A percentile compares a stretch with the other conserved stretches of the same genome.
These are phyloP conservation scores for Nowakowskiella sp. DNA, from an alignment of 192 early-diverging fungal species.

Conservation along the genomic window DNA sequence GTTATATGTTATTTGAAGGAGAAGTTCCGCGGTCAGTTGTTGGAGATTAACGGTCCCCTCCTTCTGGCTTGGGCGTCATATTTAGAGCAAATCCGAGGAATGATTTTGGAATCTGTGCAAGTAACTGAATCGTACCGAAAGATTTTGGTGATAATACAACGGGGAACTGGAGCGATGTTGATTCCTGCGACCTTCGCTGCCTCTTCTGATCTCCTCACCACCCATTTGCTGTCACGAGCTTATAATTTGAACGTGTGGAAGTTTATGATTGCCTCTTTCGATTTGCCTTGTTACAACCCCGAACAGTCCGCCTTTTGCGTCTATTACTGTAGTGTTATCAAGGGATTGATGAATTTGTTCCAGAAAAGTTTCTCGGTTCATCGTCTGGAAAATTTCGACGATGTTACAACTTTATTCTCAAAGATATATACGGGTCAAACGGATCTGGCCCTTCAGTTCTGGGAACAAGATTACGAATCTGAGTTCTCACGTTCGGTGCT, in stretches of 20 bases:
- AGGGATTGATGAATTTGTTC: slow-evolving; percentile 29
- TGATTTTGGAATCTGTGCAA: slow-evolving; percentile 5
- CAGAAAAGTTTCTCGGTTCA: slow-evolving; percentile 12
- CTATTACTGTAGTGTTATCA: slow-evolving; percentile 33
- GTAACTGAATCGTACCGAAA: slow-evolving; percentile 5
- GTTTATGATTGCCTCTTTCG: not conserved
- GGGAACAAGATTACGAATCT: slow-evolving; percentile 29
- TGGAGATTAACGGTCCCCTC: slow-evolving; percentile 15
- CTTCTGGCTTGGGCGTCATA: slow-evolving; percentile 27
- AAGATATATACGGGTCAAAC: slow-evolving; percentile 17
- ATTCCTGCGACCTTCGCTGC: not conserved
- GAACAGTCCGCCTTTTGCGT: slow-evolving; percentile 1
- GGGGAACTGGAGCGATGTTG: not conserved
- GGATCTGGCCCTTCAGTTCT: slow-evolving; percentile 31
- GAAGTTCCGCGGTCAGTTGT: not conserved
- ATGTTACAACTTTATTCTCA: slow-evolving; percentile 15
- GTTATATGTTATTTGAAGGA: not conserved
- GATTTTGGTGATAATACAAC: slow-evolving; percentile 7
- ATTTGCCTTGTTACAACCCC: not conserved
- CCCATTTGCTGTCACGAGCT: not conserved
- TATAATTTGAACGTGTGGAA: slow-evolving; percentile 4
- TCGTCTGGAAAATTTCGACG: slow-evolving; percentile 22
- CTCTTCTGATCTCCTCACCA: not conserved
- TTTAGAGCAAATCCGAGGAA: slow-evolving; percentile 14
- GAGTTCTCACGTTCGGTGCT: slow-evolving; percentile 24